phyloP scores from a whole-genome alignment of 2,329 filamentous ascomycete species.

The Fusarium concolor region DNA sequence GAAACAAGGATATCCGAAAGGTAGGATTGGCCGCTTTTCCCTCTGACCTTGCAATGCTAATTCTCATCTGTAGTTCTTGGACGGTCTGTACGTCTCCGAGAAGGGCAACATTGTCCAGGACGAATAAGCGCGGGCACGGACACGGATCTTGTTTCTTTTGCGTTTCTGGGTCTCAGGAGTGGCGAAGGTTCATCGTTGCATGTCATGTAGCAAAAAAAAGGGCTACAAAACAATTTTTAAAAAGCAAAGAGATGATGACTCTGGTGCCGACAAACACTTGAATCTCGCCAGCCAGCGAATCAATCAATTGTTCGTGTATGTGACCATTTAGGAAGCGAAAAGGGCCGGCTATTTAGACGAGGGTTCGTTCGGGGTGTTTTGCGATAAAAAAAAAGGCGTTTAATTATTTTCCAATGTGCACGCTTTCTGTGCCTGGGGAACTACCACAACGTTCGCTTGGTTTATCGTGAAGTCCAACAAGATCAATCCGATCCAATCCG shows the following conservation, averaged over 20 bases:
- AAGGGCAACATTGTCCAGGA: slow-evolving; percentile 93
- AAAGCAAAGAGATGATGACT: slow-evolving; percentile 54
- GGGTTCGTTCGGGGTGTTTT: slow-evolving; percentile 34
- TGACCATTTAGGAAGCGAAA: slow-evolving; percentile 37
- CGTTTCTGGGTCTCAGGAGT: slow-evolving; percentile 73
- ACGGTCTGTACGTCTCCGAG: slow-evolving; percentile 99
- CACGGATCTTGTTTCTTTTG: slow-evolving; percentile 63
- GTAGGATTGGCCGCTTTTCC: slow-evolving; percentile 57
- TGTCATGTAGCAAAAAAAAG: slow-evolving; percentile 66
- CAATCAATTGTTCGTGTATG: slow-evolving; percentile 21
- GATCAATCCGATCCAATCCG: not conserved
- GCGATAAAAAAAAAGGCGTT: slow-evolving; percentile 35
- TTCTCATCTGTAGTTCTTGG: slow-evolving; percentile 82
- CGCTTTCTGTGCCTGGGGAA: slow-evolving; percentile 23
- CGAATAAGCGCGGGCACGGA: slow-evolving; percentile 62
- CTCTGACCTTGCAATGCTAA: slow-evolving; percentile 31
- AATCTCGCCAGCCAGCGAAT: slow-evolving; percentile 22
- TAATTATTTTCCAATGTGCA: slow-evolving; percentile 29
- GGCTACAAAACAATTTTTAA: slow-evolving; percentile 57
- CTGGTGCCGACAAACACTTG: slow-evolving; percentile 42
- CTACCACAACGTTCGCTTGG: not conserved
- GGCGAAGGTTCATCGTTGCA: slow-evolving; percentile 72
- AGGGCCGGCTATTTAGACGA: slow-evolving; percentile 40
- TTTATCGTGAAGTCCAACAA: slow-evolving; percentile 20
- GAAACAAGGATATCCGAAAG: slow-evolving; percentile 99